These are phyloP conservation scores for Musa acuminata DNA, from an alignment of 176 grass and related monocot genomes.

Conservation along the genomic window DNA sequence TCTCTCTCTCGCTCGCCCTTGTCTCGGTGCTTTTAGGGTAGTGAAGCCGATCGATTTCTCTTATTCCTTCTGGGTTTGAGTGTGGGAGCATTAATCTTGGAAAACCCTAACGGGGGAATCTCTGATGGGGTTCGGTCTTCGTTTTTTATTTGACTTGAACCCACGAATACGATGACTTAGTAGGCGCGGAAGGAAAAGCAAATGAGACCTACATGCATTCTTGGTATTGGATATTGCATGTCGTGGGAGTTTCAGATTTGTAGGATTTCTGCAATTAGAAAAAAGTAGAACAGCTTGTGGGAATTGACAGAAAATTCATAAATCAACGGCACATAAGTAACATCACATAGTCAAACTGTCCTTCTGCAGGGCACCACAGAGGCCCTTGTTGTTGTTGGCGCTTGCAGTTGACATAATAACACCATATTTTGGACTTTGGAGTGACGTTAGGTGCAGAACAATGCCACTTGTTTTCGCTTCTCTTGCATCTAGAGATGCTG, in stretches of 20 bases:
- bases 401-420: not conserved
- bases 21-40: not conserved
- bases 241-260: too few species aligned
- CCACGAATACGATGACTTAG: not conserved
- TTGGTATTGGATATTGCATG: not conserved
- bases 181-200: not conserved
- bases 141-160: not conserved
- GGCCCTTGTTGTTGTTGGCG: not conserved
- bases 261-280: not conserved
- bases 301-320: not conserved
- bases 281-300: not conserved
- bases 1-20: not conserved
- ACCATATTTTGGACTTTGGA: not conserved
- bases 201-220: not conserved
- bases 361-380: not conserved
- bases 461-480: not conserved
- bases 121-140: not conserved
- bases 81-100: not conserved
- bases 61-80: not conserved
- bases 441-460: too few species aligned
- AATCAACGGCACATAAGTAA: not conserved
- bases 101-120: not conserved
- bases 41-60: not conserved
- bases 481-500: not conserved
- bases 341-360: not conserved